phyloP scores from a whole-genome alignment of 1,139 yeast genomes.

The Torulaspora globosa region DNA sequence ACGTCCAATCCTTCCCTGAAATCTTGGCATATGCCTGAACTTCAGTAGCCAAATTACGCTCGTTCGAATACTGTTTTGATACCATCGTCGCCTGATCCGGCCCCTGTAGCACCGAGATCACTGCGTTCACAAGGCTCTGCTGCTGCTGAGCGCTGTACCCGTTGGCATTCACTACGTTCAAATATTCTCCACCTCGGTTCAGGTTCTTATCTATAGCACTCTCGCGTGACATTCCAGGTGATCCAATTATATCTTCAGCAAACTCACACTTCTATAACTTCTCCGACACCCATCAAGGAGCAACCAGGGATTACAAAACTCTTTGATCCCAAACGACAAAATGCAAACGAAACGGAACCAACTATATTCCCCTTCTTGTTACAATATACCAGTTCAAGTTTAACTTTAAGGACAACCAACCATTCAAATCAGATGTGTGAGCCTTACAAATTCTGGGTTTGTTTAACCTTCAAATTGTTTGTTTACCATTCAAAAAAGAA shows the following conservation, averaged over 20 bases:
- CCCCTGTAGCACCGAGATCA: slow-evolving; percentile 42
- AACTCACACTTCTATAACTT: background rate
- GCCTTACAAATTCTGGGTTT: background rate
- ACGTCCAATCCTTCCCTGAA: slow-evolving; percentile 93
- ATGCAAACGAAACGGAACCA: background rate
- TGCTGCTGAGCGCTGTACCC: slow-evolving; percentile 23
- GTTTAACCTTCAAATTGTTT: slow-evolving; percentile 6
- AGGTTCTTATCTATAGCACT: slow-evolving; percentile 1
- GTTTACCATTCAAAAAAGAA: slow-evolving; percentile 10
- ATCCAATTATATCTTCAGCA: background rate
- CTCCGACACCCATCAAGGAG: background rate
- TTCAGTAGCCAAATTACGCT: slow-evolving; percentile 70
- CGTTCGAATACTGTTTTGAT: slow-evolving; percentile 55
- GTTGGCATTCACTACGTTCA: slow-evolving; percentile 10
- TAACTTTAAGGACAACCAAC: background rate
- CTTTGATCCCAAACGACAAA: background rate
- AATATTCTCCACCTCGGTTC: slow-evolving; percentile 1
- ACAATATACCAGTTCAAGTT: too few species aligned
- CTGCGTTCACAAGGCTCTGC: slow-evolving; percentile 44
- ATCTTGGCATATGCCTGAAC: slow-evolving; percentile 95
- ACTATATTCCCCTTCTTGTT: too few species aligned
- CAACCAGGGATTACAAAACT: background rate
- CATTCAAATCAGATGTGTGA: background rate
- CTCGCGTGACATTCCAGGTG: slow-evolving; percentile 9
- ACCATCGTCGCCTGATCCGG: slow-evolving; percentile 48